These are phyloP conservation scores for Moniliella sp. DNA, from an alignment of 1,284 basidiomycete species.

Conservation along the genomic window DNA sequence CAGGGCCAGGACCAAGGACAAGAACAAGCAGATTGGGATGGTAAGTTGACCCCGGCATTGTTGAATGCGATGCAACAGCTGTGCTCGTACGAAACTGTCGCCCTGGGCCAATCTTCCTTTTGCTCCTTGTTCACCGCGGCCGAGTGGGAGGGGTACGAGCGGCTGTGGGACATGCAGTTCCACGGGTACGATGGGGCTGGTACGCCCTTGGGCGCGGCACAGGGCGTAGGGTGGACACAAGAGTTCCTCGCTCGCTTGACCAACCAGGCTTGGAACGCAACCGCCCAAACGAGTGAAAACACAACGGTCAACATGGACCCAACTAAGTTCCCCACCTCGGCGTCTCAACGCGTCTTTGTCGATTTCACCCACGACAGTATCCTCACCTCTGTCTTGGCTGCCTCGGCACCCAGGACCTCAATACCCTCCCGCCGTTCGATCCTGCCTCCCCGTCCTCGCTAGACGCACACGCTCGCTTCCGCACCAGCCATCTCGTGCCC, in stretches of 20 bases:
- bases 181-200: conserved; percentile 54
- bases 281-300: conserved; percentile 25
- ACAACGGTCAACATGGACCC: conserved; percentile 13
- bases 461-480: conserved; percentile 12
- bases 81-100: conserved; percentile 21
- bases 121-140: conserved; percentile 68
- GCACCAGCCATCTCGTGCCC: conserved; percentile 13
- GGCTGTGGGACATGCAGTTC: conserved; percentile 19
- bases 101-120: conserved; percentile 39
- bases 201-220: conserved; percentile 51
- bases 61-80: neutral
- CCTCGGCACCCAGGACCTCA: conserved; percentile 6
- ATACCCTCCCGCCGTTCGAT: conserved; percentile 8
- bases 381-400: conserved; percentile 17
- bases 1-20: too few species aligned
- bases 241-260: conserved; percentile 25
- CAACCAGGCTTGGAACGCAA: conserved; percentile 7
- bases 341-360: conserved; percentile 16
- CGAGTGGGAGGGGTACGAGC: conserved; percentile 64
- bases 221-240: conserved; percentile 58
- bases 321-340: conserved; percentile 18
- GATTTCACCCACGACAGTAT: conserved; percentile 30
- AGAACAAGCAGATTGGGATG: too few species aligned
- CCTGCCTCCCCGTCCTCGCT: too few species aligned
- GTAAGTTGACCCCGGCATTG: neutral